A percentile compares a stretch with the other conserved stretches of the same genome.
Conservation (phyloP, 352 stramenopile genomes). For the Pythium periplocum region DNA sequence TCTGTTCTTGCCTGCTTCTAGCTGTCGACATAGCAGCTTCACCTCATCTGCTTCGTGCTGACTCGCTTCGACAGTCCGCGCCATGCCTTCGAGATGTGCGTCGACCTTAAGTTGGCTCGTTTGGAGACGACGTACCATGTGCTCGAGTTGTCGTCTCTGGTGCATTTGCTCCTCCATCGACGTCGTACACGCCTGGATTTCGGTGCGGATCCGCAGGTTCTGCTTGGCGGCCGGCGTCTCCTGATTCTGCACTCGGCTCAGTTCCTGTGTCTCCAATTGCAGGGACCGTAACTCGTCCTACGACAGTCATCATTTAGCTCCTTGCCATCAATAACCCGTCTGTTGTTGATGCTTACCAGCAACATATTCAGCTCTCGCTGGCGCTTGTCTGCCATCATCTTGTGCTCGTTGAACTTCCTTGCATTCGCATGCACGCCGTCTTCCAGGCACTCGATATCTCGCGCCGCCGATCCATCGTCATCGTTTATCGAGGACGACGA, state of each 20-base stretch:
- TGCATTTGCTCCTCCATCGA: constrained; percentile 84
- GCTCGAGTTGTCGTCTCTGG: constrained; percentile 58
- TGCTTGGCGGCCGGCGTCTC: constrained; percentile 73
- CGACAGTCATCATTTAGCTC: constrained; percentile 1
- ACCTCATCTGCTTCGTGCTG: constrained; percentile 64
- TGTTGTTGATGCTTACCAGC: constrained; percentile 24
- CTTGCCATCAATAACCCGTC: background rate
- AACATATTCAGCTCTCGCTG: constrained; percentile 62
- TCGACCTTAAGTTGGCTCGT: constrained; percentile 69
- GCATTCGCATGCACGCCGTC: constrained; percentile 68
- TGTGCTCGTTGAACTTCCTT: constrained; percentile 78
- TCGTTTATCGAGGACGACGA: constrained; percentile 7
- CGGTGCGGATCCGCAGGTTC: constrained; percentile 55
- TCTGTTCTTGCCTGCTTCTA: constrained; percentile 68
- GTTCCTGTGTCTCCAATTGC: constrained; percentile 62
- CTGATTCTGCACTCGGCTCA: constrained; percentile 72
- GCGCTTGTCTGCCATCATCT: constrained; percentile 51
- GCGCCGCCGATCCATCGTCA: constrained; percentile 19
- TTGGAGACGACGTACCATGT: constrained; percentile 78
- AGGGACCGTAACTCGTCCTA: constrained; percentile 66
- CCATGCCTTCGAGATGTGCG: constrained; percentile 61
- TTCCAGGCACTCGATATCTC: constrained; percentile 63
- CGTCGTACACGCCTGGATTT: constrained; percentile 61
- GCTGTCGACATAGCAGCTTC: constrained; percentile 65
- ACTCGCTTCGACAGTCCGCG: constrained; percentile 58